These are phyloP conservation scores for Grigorovia humatica DNA, from an alignment of 805 yeast species.

Conservation along the genomic window DNA sequence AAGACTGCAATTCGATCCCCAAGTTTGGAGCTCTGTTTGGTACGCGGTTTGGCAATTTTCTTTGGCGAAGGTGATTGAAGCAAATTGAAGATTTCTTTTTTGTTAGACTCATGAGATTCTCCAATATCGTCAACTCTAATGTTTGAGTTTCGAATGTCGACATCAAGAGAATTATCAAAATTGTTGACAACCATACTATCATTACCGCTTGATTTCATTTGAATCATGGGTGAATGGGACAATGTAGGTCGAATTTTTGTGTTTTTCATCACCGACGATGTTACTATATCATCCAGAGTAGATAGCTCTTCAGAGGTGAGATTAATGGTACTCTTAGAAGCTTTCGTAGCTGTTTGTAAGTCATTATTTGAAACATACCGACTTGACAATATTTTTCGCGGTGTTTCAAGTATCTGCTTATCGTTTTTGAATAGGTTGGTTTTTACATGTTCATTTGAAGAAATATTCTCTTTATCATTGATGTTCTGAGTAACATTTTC, in stretches of 20 bases:
- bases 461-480: not conserved
- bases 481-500: not conserved
- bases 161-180: not conserved
- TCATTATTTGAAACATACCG: not conserved
- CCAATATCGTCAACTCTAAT: not conserved
- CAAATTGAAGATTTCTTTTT: not conserved
- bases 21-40: not conserved
- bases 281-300: constrained; percentile 15
- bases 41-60: not conserved
- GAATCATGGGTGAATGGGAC: constrained; percentile 14
- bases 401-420: not conserved
- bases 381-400: not conserved
- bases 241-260: constrained; percentile 11
- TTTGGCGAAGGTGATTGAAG: constrained; percentile 1
- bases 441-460: not conserved
- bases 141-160: not conserved
- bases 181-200: not conserved
- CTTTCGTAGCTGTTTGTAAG: not conserved
- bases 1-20: not conserved
- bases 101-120: too few species aligned
- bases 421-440: not conserved
- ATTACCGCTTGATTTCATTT: not conserved
- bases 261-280: constrained; percentile 19
- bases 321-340: constrained; percentile 2
- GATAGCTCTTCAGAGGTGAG: constrained; percentile 16